Evolutionary conservation across 805 yeast genomes (phyloP).

Genomic region (Nakazawaea sp.): DNA sequence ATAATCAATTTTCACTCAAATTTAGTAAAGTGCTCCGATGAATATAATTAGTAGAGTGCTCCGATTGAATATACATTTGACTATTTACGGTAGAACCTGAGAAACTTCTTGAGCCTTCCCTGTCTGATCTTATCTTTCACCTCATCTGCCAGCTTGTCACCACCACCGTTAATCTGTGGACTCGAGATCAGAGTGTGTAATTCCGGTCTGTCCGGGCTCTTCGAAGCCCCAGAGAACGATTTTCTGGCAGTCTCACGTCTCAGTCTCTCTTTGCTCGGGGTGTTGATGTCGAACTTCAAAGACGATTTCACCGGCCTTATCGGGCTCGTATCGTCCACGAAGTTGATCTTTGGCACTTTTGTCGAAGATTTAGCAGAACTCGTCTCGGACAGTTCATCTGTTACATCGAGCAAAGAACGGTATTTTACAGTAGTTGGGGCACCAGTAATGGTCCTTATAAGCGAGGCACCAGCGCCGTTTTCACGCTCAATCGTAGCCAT

Average conservation of each 20-base stretch:
- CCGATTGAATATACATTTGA: too few species aligned
- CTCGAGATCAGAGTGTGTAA: constrained; percentile 8
- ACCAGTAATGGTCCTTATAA: constrained; percentile 33
- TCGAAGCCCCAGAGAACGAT: constrained; percentile 1
- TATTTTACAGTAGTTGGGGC: constrained; percentile 18
- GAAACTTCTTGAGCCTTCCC: constrained; percentile 1
- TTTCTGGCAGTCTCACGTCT: constrained; percentile 1
- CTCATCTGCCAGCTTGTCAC: constrained; percentile 1
- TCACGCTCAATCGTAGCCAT: constrained; percentile 28
- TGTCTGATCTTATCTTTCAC: constrained; percentile 7
- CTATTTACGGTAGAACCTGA: constrained; percentile 2
- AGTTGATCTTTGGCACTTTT: constrained; percentile 3
- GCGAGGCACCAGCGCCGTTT: constrained; percentile 30
- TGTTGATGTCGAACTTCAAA: constrained; percentile 5
- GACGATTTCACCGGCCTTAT: constrained; percentile 8
- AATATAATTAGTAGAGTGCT: too few species aligned
- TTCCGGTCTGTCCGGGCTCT: constrained; percentile 1
- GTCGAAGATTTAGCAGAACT: background rate
- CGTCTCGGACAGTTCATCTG: background rate
- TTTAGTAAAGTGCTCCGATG: too few species aligned
- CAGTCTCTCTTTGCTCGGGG: constrained; percentile 2
- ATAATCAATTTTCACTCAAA: too few species aligned
- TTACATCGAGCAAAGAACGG: constrained; percentile 7
- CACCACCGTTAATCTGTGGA: constrained; percentile 6
- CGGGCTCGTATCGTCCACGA: constrained; percentile 3